Conservation (phyloP, 495 filamentous ascomycete genomes). For the Penicillium roqueforti region DNA sequence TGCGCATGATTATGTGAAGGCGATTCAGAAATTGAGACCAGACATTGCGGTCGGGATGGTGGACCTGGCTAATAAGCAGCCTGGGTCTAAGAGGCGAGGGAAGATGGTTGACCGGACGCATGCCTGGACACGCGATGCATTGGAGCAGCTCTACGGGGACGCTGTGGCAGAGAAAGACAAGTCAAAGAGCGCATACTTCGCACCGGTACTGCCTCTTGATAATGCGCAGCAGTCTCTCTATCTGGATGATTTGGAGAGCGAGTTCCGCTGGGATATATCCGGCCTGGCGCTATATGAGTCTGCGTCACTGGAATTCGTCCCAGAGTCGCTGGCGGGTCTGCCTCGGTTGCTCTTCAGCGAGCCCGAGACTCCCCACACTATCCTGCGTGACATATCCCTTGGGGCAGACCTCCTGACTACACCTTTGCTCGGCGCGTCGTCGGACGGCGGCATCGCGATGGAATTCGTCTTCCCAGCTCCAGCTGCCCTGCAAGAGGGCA, state of each 20-base stretch:
- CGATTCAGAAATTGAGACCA: slow-evolving; percentile 58
- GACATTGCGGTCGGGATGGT: slow-evolving; percentile 78
- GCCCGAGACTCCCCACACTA: slow-evolving; percentile 63
- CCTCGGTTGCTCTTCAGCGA: slow-evolving; percentile 70
- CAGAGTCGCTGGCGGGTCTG: slow-evolving; percentile 51
- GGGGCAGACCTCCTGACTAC: slow-evolving; percentile 79
- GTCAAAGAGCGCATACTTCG: slow-evolving; percentile 57
- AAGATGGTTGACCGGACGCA: slow-evolving; percentile 87
- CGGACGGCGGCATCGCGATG: slow-evolving; percentile 83
- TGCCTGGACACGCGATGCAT: slow-evolving; percentile 55
- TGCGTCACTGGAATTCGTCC: slow-evolving; percentile 61
- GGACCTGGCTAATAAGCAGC: slow-evolving; percentile 61
- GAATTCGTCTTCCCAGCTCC: slow-evolving; percentile 70
- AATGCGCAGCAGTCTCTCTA: slow-evolving; percentile 72
- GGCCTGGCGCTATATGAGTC: slow-evolving; percentile 82
- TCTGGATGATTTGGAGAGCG: slow-evolving; percentile 57
- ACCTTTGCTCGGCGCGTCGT: slow-evolving; percentile 65
- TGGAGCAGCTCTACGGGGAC: slow-evolving; percentile 49
- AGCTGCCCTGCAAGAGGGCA: slow-evolving; percentile 7
- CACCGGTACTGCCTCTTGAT: slow-evolving; percentile 74
- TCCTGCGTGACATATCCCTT: slow-evolving; percentile 66
- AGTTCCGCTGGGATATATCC: slow-evolving; percentile 52
- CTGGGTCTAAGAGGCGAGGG: slow-evolving; percentile 63
- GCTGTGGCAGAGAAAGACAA: slow-evolving; percentile 31
- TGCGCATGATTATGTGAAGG: slow-evolving; percentile 61